Percentiles rank a stretch among this genome's conserved stretches.
These are phyloP conservation scores for Yamadazyma laniorum DNA, from an alignment of 805 yeast genomes.

Conservation along the genomic window DNA sequence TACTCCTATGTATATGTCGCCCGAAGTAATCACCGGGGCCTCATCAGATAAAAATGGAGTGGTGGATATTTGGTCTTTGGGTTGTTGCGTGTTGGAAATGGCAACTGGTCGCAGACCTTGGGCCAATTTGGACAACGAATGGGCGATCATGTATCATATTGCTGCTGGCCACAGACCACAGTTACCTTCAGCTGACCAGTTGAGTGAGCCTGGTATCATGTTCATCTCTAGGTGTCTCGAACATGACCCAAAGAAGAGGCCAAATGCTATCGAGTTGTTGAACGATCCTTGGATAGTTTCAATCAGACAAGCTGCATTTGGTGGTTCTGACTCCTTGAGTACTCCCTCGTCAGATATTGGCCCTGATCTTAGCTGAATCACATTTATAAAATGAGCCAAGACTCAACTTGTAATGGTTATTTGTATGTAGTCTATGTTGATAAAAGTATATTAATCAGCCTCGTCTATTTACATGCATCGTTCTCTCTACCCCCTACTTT, in stretches of 20 bases:
- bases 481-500: conserved; percentile 11
- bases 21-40: conserved; percentile 87
- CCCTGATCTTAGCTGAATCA: conserved; percentile 6
- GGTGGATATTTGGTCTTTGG: conserved; percentile 92
- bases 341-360: conserved; percentile 37
- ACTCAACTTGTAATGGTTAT: no score
- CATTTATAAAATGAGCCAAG: no score
- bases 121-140: conserved; percentile 94
- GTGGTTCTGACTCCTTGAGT: conserved; percentile 30
- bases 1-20: conserved; percentile 99
- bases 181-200: conserved; percentile 74
- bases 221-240: conserved; percentile 77
- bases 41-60: conserved; percentile 60
- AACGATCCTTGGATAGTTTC: conserved; percentile 87
- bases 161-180: conserved; percentile 93
- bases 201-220: conserved; percentile 67
- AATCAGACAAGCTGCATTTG: conserved; percentile 69
- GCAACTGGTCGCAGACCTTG: conserved; percentile 95
- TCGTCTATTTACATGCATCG: not conserved
- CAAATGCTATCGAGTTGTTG: conserved; percentile 79
- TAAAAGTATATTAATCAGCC: not conserved
- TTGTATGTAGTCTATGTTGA: no score
- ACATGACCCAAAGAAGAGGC: conserved; percentile 77
- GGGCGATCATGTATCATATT: conserved; percentile 98
- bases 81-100: conserved; percentile 96